phyloP scores from a whole-genome alignment of 208 protist genomes.

The Crithidia fasciculata region DNA sequence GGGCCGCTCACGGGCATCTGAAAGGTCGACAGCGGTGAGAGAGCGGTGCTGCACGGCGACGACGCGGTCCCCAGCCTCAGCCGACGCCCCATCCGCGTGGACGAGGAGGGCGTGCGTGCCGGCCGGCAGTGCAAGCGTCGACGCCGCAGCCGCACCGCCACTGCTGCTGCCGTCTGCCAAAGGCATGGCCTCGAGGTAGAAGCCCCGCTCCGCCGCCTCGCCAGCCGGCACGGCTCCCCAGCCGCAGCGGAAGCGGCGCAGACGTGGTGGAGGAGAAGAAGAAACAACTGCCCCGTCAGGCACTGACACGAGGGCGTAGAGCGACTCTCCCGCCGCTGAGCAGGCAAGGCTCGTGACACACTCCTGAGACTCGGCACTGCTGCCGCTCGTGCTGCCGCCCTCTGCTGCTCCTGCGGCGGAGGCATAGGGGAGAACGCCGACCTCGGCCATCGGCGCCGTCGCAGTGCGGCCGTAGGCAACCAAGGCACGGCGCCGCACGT shows the following conservation, averaged over 20 bases:
- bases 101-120: constrained; percentile 32
- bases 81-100: constrained; percentile 5
- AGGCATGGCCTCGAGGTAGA: constrained; percentile 16
- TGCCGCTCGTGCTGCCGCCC: not conserved
- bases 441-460: not conserved
- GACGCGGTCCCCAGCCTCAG: constrained; percentile 16
- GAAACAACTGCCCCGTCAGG: not conserved
- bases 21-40: constrained; percentile 10
- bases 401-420: not conserved
- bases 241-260: constrained; percentile 27
- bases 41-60: constrained; percentile 27
- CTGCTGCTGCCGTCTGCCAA: not conserved
- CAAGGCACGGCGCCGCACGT: constrained; percentile 21
- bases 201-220: constrained; percentile 10
- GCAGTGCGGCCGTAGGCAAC: constrained; percentile 23
- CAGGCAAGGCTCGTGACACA: constrained; percentile 15
- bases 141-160: not conserved
- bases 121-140: constrained; percentile 13
- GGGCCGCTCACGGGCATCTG: not conserved
- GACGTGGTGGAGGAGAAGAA: not conserved
- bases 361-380: not conserved
- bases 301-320: constrained; percentile 23
- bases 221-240: constrained; percentile 12
- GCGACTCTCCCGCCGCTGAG: constrained; percentile 21
- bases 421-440: not conserved